These are phyloP conservation scores for Pyrenula aspistea DNA, from an alignment of 495 filamentous ascomycete species.

Conservation along the genomic window DNA sequence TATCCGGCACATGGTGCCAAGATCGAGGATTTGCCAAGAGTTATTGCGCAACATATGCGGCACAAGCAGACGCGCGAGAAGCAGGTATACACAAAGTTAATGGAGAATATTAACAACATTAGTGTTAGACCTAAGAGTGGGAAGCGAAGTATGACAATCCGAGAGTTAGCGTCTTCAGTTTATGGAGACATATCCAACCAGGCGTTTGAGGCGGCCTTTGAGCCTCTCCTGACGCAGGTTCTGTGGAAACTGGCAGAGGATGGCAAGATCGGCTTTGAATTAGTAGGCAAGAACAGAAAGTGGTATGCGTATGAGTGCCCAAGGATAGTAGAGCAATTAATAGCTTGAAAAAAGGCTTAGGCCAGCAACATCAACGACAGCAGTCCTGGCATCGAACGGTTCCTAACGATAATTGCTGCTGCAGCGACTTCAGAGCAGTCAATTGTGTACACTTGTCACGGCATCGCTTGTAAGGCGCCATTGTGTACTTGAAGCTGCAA, in stretches of 20 bases:
- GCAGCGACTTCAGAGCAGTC: no score
- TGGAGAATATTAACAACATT: slow-evolving; percentile 14
- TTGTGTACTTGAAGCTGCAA: no score
- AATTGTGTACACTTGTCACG: no score
- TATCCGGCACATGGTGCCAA: slow-evolving; percentile 30
- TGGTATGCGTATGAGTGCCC: no score
- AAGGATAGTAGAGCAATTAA: no score
- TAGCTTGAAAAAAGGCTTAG: no score
- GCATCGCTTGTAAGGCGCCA: no score
- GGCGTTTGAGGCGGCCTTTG: slow-evolving; percentile 18
- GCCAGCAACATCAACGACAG: no score
- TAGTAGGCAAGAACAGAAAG: slow-evolving; percentile 22
- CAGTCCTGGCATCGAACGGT: no score
- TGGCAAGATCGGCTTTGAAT: slow-evolving; percentile 32
- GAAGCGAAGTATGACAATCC: slow-evolving; percentile 21
- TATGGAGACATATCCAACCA: slow-evolving; percentile 18
- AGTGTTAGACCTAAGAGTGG: slow-evolving; percentile 2
- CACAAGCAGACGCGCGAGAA: slow-evolving; percentile 24
- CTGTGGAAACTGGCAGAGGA: slow-evolving; percentile 37
- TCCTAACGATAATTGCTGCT: no score
- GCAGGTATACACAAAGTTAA: slow-evolving; percentile 9
- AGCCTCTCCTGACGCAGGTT: slow-evolving; percentile 35
- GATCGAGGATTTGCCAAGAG: slow-evolving; percentile 21
- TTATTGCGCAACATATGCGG: slow-evolving; percentile 16
- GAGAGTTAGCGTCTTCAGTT: slow-evolving; percentile 24